A percentile compares a stretch with the other conserved stretches of the same genome.
Evolutionary conservation across 345 rosid genomes (phyloP).

Genomic region (Gossypium longicalyx): DNA sequence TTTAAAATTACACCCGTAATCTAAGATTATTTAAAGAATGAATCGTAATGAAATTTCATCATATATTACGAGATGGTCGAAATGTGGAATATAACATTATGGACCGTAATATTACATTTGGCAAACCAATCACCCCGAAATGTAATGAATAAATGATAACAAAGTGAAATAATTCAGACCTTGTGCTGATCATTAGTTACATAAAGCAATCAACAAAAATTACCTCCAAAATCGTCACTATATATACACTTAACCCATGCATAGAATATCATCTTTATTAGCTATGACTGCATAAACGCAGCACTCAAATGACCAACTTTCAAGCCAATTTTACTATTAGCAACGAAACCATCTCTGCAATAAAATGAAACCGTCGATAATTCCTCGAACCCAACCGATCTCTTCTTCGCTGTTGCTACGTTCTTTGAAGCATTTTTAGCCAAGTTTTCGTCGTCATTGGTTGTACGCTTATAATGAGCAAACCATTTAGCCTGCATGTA

Average conservation of each 20-base stretch:
- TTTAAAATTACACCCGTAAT: no score
- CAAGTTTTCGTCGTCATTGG: constrained; percentile 28
- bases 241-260: no score
- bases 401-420: background rate
- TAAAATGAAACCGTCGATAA: background rate
- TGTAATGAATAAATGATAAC: no score
- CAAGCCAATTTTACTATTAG: background rate
- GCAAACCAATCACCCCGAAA: no score
- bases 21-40: no score
- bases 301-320: constrained; percentile 29
- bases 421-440: background rate
- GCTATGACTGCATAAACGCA: constrained; percentile 16
- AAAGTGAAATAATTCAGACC: no score
- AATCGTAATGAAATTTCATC: no score
- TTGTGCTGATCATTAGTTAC: background rate
- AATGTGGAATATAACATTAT: no score
- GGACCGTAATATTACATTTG: no score
- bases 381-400: constrained; percentile 27
- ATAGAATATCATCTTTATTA: no score
- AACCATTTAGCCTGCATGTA: constrained; percentile 88
- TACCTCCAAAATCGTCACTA: background rate
- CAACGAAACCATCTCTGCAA: constrained; percentile 24
- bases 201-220: background rate
- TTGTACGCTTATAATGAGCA: constrained; percentile 57
- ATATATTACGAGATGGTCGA: no score